Percentiles rank a stretch among this genome's conserved stretches.
These are phyloP conservation scores for Cladobotryum protrusum DNA, from an alignment of 2,329 filamentous ascomycete species.

Conservation along the genomic window DNA sequence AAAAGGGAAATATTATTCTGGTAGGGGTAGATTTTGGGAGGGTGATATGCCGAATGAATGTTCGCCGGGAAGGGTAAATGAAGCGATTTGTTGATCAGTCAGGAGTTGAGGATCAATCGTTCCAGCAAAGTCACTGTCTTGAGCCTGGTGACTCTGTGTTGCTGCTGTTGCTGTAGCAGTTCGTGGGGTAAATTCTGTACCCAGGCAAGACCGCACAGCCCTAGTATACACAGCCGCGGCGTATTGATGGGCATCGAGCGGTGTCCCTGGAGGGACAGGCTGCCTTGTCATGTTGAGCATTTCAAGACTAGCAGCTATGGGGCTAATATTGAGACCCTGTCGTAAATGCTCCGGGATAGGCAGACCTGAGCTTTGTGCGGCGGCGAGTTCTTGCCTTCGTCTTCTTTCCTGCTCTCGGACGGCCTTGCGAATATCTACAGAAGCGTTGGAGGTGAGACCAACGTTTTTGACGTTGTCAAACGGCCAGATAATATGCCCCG, in stretches of 20 bases:
- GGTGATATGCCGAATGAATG: not conserved
- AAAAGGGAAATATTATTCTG: not conserved
- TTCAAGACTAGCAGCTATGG: not conserved
- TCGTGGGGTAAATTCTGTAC: too few relatives aligned
- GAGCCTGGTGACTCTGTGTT: not conserved
- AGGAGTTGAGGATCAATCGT: slow-evolving; percentile 8
- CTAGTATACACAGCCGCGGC: too few relatives aligned
- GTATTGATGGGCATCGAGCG: not conserved
- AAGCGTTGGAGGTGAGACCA: not conserved
- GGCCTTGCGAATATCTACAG: not conserved
- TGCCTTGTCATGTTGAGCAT: not conserved
- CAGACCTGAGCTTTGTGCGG: too few relatives aligned
- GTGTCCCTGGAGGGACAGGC: not conserved
- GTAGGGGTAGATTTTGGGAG: not conserved
- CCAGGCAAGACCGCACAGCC: too few relatives aligned
- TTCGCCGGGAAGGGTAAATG: not conserved
- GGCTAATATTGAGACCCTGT: not conserved
- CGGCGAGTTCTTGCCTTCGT: not conserved
- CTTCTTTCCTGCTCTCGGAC: not conserved
- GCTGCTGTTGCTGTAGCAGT: too few relatives aligned
- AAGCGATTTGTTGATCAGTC: not conserved
- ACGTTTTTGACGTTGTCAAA: not conserved
- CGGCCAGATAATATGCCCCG: not conserved
- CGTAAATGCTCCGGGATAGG: too few relatives aligned
- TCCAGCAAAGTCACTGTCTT: not conserved